Evolutionary conservation across 345 rosid species (phyloP), one percentile per base, ranked within the genome.

Genomic region (Eutrema heterophyllum): DNA sequence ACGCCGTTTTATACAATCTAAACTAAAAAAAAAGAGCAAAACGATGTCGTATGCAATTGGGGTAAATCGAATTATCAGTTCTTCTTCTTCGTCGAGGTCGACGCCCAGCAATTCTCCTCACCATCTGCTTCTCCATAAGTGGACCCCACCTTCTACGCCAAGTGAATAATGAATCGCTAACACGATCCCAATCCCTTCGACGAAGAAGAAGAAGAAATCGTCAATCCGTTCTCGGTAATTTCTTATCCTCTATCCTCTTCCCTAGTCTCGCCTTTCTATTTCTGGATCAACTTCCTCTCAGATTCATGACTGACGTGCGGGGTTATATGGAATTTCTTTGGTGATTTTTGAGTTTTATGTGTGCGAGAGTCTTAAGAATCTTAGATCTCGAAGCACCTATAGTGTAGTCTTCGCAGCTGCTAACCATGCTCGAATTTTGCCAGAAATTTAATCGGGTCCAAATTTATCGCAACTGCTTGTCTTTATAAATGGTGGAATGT

Each of bases 141-240:
- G 99, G 99, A n/a, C n/a, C 27, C 60, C 27, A 24, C 36, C 36
- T 67, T 52, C 36, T 60, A n/a, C n/a, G n/a, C n/a, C n/a, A n/a
- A 60, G 1, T 30, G 70, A 52, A 32, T n/a, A 10, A 92, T 90
- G 98, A 86, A 86, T 82, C 98, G 91, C 67, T 85, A 80, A 81
- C 80, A 72, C 76, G 98, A 92, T 69, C 96, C 96, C 38, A 92
- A n/a, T n/a, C n/a, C n/a, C n/a, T n/a, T n/a, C n/a, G n/a, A n/a
- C n/a, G n/a, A n/a, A n/a, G n/a, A n/a, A 88, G n/a, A n/a, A 12
- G 77, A 72, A 33, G 76, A 72, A 30, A 63, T 64, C 50, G 93
- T 88, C 83, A 90, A 92, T 88, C 98, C 96, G 7, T 92, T 92
- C 83, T 92, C 96, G 83, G 98, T 92, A 44, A 33, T 12, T 15